A percentile compares a stretch with the other conserved stretches of the same genome.
Evolutionary conservation across 495 filamentous ascomycete genomes (phyloP).

Genomic region (Penicillium riverlandense): DNA sequence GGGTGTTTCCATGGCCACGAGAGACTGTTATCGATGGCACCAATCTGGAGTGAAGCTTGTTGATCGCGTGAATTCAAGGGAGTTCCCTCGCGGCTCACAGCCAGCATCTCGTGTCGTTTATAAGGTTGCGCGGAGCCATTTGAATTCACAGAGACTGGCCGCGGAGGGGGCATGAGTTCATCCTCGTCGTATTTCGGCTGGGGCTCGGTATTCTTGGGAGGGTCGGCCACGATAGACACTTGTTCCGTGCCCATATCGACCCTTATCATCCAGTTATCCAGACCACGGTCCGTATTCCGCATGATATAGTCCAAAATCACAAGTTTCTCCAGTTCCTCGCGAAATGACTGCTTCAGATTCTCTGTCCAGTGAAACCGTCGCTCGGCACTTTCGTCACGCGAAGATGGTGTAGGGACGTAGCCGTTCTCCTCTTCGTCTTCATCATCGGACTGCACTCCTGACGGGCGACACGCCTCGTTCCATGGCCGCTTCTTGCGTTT

Average conservation of each 20-base stretch:
- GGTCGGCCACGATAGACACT: slow-evolving; percentile 80
- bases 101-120: slow-evolving; percentile 76
- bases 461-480: slow-evolving; percentile 80
- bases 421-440: slow-evolving; percentile 63
- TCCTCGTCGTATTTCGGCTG: slow-evolving; percentile 38
- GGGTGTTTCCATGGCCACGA: slow-evolving; percentile 99
- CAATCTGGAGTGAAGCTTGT: slow-evolving; percentile 64
- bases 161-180: slow-evolving; percentile 45
- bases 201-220: slow-evolving; percentile 55
- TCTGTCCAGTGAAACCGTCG: slow-evolving; percentile 81
- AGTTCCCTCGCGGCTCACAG: slow-evolving; percentile 56
- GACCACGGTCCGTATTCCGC: slow-evolving; percentile 93
- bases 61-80: slow-evolving; percentile 37
- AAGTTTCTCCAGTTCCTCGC: slow-evolving; percentile 93
- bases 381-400: slow-evolving; percentile 41
- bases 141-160: slow-evolving; percentile 48
- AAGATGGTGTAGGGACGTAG: slow-evolving; percentile 32
- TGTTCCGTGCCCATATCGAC: slow-evolving; percentile 78
- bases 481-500: slow-evolving; percentile 70
- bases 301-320: slow-evolving; percentile 99
- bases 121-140: slow-evolving; percentile 59
- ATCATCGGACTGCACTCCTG: slow-evolving; percentile 56
- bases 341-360: slow-evolving; percentile 77
- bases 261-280: slow-evolving; percentile 99
- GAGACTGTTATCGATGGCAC: slow-evolving; percentile 94